Percentiles rank a stretch among this genome's conserved stretches.
These are phyloP conservation scores for Malania oleifera DNA, from an alignment of 164 flowering plant genomes.

Conservation along the genomic window DNA sequence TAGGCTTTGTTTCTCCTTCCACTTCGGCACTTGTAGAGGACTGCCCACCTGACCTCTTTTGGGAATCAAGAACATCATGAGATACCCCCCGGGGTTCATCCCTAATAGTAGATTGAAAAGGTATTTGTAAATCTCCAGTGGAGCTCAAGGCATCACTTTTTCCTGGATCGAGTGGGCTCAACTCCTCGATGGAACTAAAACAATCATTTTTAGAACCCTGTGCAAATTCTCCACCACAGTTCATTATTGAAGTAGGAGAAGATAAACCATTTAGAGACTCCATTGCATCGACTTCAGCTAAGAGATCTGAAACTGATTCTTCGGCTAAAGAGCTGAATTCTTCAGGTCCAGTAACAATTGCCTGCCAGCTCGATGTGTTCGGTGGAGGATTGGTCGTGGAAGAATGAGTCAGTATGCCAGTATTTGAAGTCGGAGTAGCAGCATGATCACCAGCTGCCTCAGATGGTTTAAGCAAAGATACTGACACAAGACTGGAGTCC, in stretches of 20 bases:
- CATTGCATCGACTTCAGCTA: conserved; percentile 79
- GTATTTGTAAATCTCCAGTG: conserved; percentile 29
- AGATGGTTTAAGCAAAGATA: not conserved
- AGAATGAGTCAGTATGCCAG: conserved; percentile 16
- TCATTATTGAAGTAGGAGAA: conserved; percentile 56
- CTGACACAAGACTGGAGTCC: conserved; percentile 1
- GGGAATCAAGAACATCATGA: conserved; percentile 11
- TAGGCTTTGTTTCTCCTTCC: conserved; percentile 20
- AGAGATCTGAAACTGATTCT: conserved; percentile 64
- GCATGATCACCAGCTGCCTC: conserved; percentile 1
- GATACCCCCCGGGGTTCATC: conserved; percentile 9
- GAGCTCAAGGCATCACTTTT: conserved; percentile 47
- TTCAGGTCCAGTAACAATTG: conserved; percentile 26
- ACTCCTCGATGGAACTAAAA: conserved; percentile 37
- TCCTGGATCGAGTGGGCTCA: conserved; percentile 34
- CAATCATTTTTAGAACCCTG: conserved; percentile 34
- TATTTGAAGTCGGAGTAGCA: conserved; percentile 14
- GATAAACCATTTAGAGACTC: conserved; percentile 43
- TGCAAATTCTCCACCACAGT: conserved; percentile 19
- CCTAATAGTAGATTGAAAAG: conserved; percentile 15
- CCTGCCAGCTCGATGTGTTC: conserved; percentile 37
- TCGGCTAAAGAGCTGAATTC: conserved; percentile 43
- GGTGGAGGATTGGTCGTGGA: conserved; percentile 26
- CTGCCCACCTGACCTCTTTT: conserved; percentile 17
- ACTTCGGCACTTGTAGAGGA: conserved; percentile 25